Conservation (phyloP, 257 asterid genomes). For the Lithospermum erythrorhizon region DNA sequence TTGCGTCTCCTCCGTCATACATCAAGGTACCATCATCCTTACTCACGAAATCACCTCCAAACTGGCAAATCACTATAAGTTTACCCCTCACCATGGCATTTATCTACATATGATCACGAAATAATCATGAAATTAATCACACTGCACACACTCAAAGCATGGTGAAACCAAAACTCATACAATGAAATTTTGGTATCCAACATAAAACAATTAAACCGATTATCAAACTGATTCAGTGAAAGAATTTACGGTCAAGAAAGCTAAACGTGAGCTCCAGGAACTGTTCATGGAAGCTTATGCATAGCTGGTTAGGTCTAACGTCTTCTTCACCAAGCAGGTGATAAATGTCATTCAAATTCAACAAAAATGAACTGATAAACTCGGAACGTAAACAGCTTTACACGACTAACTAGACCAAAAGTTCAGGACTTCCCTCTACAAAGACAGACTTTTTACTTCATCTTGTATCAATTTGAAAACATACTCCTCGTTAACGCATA, state of each 20-base stretch:
- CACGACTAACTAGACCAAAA: too few species aligned
- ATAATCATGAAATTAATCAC: constrained; percentile 10
- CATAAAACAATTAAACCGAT: not conserved
- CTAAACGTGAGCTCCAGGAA: not conserved
- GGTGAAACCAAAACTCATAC: not conserved
- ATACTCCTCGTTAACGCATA: too few species aligned
- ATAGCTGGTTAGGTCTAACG: too few species aligned
- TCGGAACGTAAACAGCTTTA: not conserved
- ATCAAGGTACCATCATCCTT: constrained; percentile 61
- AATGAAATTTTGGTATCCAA: too few species aligned
- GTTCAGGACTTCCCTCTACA: too few species aligned
- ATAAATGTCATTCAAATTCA: not conserved
- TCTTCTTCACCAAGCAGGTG: too few species aligned
- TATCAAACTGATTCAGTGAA: not conserved
- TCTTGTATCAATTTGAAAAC: too few species aligned
- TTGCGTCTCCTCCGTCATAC: constrained; percentile 76
- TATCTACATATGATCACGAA: constrained; percentile 29
- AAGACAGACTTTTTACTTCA: too few species aligned
- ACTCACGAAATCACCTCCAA: constrained; percentile 70
- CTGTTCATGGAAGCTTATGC: not conserved
- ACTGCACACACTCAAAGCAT: not conserved
- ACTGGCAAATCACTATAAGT: constrained; percentile 81
- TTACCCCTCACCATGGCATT: constrained; percentile 72
- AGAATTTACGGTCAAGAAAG: too few species aligned
- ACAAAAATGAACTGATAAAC: not conserved